Percentiles rank a stretch among this genome's conserved stretches.
Evolutionary conservation across 2,329 filamentous ascomycete genomes (phyloP).

Genomic region (Parastagonospora avenae): DNA sequence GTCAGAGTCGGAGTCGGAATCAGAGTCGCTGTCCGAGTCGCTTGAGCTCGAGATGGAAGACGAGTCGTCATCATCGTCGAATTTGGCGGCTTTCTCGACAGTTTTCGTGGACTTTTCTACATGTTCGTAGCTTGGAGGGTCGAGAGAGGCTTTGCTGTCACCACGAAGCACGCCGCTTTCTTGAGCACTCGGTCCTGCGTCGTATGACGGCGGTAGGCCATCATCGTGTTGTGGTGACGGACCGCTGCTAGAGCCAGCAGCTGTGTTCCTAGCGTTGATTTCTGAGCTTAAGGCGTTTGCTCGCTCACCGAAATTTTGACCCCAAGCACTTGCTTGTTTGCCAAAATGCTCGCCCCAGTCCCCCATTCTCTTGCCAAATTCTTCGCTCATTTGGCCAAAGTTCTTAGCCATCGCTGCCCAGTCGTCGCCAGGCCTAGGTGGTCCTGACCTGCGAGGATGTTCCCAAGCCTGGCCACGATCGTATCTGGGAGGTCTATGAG

Average conservation of each 20-base stretch:
- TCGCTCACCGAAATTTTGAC: conserved; percentile 21
- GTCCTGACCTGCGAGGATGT: neutral
- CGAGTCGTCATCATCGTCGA: conserved; percentile 19
- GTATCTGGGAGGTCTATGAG: conserved; percentile 3
- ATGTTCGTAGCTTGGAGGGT: too few species aligned
- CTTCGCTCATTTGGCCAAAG: conserved; percentile 37
- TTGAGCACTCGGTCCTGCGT: too few species aligned
- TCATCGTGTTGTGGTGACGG: conserved; percentile 2
- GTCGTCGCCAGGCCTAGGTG: conserved; percentile 13
- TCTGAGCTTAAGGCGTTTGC: conserved; percentile 18
- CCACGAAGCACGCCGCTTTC: too few species aligned
- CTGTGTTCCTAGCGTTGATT: conserved; percentile 9
- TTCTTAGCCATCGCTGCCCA: conserved; percentile 22
- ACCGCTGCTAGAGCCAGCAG: conserved; percentile 5
- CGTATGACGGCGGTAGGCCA: too few species aligned
- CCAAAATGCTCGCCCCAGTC: conserved; percentile 39
- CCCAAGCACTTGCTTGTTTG: conserved; percentile 26
- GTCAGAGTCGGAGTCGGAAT: conserved; percentile 20
- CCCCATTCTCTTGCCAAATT: conserved; percentile 38
- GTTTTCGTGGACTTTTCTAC: too few species aligned
- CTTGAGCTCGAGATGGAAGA: conserved; percentile 21
- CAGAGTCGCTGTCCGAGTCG: conserved; percentile 20
- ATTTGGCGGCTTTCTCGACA: neutral
- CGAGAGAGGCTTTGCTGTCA: too few species aligned
- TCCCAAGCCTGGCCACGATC: neutral